phyloP scores from a whole-genome alignment of 2,329 filamentous ascomycete species.

The Cytospora piceicola region DNA sequence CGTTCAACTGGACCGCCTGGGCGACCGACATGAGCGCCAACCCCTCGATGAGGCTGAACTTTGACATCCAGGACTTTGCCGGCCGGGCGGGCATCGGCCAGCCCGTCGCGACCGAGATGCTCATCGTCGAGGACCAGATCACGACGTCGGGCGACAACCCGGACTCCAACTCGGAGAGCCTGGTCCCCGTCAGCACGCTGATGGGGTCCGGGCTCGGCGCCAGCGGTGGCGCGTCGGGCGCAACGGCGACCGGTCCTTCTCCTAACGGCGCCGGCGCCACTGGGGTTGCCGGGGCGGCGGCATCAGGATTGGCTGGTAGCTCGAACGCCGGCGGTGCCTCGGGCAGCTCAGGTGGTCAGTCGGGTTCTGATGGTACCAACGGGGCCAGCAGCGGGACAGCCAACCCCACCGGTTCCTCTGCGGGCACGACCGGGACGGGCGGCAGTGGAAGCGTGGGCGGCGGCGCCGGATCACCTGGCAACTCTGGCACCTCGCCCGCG shows the following conservation, averaged over 20 bases:
- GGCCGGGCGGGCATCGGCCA: conserved; percentile 24
- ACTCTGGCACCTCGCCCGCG: background rate
- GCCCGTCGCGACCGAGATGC: conserved; percentile 25
- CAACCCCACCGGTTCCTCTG: background rate
- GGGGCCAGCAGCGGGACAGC: background rate
- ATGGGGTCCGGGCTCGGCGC: background rate
- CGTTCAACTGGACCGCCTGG: conserved; percentile 28
- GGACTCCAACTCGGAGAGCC: conserved; percentile 15
- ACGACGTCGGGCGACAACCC: conserved; percentile 11
- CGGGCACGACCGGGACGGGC: background rate
- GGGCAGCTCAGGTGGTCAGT: background rate
- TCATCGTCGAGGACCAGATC: conserved; percentile 24
- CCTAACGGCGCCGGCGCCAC: background rate
- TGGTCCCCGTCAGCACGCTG: conserved; percentile 25
- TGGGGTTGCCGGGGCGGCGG: conserved; percentile 2
- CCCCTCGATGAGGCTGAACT: conserved; percentile 23
- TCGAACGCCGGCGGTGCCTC: background rate
- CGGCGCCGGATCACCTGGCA: background rate
- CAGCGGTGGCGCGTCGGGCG: background rate
- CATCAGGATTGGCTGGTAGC: background rate
- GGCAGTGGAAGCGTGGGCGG: background rate
- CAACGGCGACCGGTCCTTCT: background rate
- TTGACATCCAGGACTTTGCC: conserved; percentile 26
- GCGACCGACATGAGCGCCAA: conserved; percentile 24
- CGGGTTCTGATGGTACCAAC: background rate